Conservation (phyloP, 305 asterid species). For the Fraxinus greggii region DNA sequence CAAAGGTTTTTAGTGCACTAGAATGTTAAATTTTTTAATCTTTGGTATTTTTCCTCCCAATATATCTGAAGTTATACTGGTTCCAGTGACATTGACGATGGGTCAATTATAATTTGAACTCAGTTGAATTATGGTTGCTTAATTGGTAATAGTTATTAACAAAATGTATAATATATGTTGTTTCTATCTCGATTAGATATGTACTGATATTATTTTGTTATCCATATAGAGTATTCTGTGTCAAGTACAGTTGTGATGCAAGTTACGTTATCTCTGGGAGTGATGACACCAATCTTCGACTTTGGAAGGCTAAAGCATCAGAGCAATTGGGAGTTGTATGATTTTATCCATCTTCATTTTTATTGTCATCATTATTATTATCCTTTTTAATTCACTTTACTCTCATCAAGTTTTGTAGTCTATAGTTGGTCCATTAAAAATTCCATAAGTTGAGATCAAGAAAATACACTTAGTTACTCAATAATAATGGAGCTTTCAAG, state of each 20-base stretch:
- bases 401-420: conserved; percentile 1
- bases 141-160: conserved; percentile 1
- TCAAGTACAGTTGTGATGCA: conserved; percentile 86
- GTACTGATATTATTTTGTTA: conserved; percentile 26
- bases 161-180: neutral
- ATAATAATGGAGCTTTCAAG: neutral
- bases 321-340: conserved; percentile 96
- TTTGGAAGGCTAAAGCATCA: conserved; percentile 97
- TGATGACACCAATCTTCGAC: conserved; percentile 91
- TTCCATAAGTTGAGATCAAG: neutral
- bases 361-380: neutral
- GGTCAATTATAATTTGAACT: conserved; percentile 1
- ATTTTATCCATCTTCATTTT: conserved; percentile 20
- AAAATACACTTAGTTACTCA: neutral
- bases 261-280: conserved; percentile 87
- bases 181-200: neutral
- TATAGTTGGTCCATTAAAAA: neutral
- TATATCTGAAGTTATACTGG: neutral
- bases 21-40: conserved; percentile 2
- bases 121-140: neutral
- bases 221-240: conserved; percentile 78
- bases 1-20: conserved; percentile 55
- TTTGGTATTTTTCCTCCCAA: conserved; percentile 6
- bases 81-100: neutral
- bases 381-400: neutral